A percentile compares a stretch with the other conserved stretches of the same genome.
Conservation (phyloP, 305 asterid genomes). For the Galium porrigens region DNA sequence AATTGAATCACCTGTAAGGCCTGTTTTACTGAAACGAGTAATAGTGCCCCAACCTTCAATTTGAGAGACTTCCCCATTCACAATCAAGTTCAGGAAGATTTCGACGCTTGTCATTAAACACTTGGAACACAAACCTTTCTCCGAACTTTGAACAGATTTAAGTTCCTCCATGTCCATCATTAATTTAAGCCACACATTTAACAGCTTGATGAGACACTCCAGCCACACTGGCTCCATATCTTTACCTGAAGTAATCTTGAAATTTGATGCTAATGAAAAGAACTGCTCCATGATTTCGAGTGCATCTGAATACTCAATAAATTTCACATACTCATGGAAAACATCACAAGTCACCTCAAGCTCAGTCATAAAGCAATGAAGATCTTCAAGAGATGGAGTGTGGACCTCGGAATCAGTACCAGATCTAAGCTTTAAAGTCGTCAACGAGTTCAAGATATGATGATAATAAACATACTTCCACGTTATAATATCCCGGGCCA, state of each 20-base stretch:
- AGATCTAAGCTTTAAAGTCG: conserved; percentile 43
- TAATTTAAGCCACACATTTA: conserved; percentile 64
- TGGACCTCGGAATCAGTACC: conserved; percentile 34
- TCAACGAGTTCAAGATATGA: conserved; percentile 43
- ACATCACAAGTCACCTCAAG: conserved; percentile 43
- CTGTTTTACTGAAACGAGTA: conserved; percentile 36
- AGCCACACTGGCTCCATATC: conserved; percentile 41
- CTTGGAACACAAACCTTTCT: conserved; percentile 37
- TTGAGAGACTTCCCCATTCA: conserved; percentile 40
- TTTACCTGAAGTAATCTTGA: conserved; percentile 27
- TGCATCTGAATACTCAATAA: conserved; percentile 38
- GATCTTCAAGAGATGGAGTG: conserved; percentile 37
- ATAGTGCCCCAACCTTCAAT: conserved; percentile 63
- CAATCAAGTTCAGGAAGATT: conserved; percentile 42
- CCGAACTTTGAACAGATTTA: conserved; percentile 21
- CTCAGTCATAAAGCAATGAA: conserved; percentile 39
- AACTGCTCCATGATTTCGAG: conserved; percentile 40
- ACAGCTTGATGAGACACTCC: conserved; percentile 50
- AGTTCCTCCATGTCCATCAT: conserved; percentile 53
- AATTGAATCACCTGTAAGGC: conserved; percentile 31
- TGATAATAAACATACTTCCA: conserved; percentile 49
- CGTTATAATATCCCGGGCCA: conserved; percentile 46
- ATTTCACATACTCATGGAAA: conserved; percentile 38
- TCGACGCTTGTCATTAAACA: conserved; percentile 38
- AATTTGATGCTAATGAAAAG: conserved; percentile 40